A percentile compares a stretch with the other conserved stretches of the same genome.
Evolutionary conservation across 495 filamentous ascomycete species (phyloP).

Genomic region (Beverwykella pulmonaria): DNA sequence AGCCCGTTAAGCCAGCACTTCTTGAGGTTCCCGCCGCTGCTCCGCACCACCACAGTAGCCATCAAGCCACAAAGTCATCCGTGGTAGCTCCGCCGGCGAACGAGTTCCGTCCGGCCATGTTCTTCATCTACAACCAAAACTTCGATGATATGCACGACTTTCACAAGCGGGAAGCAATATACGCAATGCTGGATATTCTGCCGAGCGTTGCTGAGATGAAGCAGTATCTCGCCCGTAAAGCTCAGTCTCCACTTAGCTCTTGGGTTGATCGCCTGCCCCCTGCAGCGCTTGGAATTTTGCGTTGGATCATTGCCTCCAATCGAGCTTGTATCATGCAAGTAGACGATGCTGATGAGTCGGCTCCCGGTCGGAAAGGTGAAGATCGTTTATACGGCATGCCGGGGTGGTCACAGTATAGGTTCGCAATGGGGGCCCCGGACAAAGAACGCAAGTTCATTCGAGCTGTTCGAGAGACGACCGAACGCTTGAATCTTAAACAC

Average conservation of each 20-base stretch:
- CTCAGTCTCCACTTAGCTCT: slow-evolving; percentile 53
- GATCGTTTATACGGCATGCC: slow-evolving; percentile 67
- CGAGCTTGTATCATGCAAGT: slow-evolving; percentile 82
- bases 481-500: slow-evolving; percentile 48
- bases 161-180: slow-evolving; percentile 59
- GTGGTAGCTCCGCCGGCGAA: slow-evolving; percentile 7
- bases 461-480: slow-evolving; percentile 57
- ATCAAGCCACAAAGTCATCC: background rate
- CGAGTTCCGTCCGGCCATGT: slow-evolving; percentile 33
- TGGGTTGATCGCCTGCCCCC: slow-evolving; percentile 69
- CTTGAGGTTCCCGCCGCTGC: background rate
- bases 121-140: slow-evolving; percentile 56
- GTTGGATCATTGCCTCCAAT: slow-evolving; percentile 93
- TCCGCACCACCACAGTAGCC: background rate
- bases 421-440: slow-evolving; percentile 87
- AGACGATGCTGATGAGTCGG: slow-evolving; percentile 45
- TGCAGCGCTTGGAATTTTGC: slow-evolving; percentile 67
- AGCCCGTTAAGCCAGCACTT: slow-evolving; percentile 24
- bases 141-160: slow-evolving; percentile 56
- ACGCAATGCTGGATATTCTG: slow-evolving; percentile 65
- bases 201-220: slow-evolving; percentile 68
- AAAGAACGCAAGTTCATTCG: slow-evolving; percentile 81
- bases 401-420: slow-evolving; percentile 78
- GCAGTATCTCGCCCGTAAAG: slow-evolving; percentile 55
- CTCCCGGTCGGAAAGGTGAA: slow-evolving; percentile 31